Conservation (phyloP, 805 yeast species). For the Yamadazyma endophytica region DNA sequence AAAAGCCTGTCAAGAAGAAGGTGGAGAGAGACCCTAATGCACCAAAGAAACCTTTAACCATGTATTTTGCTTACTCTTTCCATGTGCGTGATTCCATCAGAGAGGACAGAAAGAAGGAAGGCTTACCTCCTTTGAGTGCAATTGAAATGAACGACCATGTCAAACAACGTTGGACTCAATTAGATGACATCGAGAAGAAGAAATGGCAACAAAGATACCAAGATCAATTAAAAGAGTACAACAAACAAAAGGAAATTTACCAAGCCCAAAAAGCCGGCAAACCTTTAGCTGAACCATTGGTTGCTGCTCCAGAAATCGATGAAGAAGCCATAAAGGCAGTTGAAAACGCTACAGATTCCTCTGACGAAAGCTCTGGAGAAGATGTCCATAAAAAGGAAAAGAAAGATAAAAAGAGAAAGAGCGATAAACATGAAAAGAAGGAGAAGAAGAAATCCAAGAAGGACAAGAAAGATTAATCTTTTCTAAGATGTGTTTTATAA, state of each 20-base stretch:
- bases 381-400: constrained; percentile 43
- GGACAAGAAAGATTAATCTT: constrained; percentile 6
- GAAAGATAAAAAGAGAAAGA: constrained; percentile 37
- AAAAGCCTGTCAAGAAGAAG: constrained; percentile 40
- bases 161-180: constrained; percentile 72
- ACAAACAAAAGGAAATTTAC: constrained; percentile 31
- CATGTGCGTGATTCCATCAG: constrained; percentile 68
- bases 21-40: constrained; percentile 78
- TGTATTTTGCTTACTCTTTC: constrained; percentile 73
- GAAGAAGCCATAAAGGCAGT: no score
- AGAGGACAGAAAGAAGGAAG: constrained; percentile 56
- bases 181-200: constrained; percentile 66
- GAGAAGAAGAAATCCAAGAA: constrained; percentile 16
- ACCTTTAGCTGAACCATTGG: constrained; percentile 4
- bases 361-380: constrained; percentile 2
- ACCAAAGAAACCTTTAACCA: constrained; percentile 91
- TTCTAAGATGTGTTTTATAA: not conserved
- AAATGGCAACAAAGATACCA: constrained; percentile 63
- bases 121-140: constrained; percentile 62
- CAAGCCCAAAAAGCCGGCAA: constrained; percentile 21
- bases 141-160: constrained; percentile 77
- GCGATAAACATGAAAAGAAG: constrained; percentile 14
- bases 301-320: constrained; percentile 2
- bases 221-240: constrained; percentile 36
- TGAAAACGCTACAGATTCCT: not conserved